phyloP scores from a whole-genome alignment of 306 rosid species.

The Begonia loranthoides region DNA sequence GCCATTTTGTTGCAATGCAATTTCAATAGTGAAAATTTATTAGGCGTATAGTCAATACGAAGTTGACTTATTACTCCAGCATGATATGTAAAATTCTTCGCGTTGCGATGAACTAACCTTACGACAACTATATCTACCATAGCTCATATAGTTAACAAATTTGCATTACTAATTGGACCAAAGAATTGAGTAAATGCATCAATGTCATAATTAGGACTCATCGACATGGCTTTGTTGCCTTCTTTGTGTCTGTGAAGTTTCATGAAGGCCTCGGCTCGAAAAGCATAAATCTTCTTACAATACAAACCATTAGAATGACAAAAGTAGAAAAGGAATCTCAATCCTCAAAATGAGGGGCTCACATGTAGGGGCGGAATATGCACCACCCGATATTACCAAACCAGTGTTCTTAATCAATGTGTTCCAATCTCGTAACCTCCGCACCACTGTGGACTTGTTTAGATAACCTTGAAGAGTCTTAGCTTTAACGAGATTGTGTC shows the following conservation, averaged over 20 bases:
- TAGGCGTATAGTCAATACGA: too few relatives aligned
- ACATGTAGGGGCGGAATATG: slow-evolving; percentile 83
- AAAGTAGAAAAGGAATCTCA: too few relatives aligned
- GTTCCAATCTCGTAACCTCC: slow-evolving; percentile 72
- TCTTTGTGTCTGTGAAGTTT: slow-evolving; percentile 71
- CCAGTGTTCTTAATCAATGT: slow-evolving; percentile 33
- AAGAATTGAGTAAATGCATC: slow-evolving; percentile 56
- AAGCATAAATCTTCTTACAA: slow-evolving; percentile 48
- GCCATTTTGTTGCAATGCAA: too few relatives aligned
- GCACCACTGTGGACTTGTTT: slow-evolving; percentile 60
- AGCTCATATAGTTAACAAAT: slow-evolving; percentile 29
- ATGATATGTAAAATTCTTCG: too few relatives aligned
- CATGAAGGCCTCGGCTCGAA: slow-evolving; percentile 73
- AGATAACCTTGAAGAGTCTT: slow-evolving; percentile 42
- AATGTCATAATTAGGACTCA: slow-evolving; percentile 44
- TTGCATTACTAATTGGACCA: slow-evolving; percentile 58
- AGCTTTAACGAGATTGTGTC: slow-evolving; percentile 51
- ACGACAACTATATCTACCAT: too few relatives aligned
- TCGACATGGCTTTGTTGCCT: slow-evolving; percentile 56
- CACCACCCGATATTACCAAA: slow-evolving; percentile 33
- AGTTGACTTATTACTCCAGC: too few relatives aligned
- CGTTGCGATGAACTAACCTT: too few relatives aligned
- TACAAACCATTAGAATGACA: too few relatives aligned
- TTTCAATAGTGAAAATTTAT: too few relatives aligned
- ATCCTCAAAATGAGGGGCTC: slow-evolving; percentile 1